Conservation (phyloP, 306 rosid genomes). For the Astragalus glycyphyllos region DNA sequence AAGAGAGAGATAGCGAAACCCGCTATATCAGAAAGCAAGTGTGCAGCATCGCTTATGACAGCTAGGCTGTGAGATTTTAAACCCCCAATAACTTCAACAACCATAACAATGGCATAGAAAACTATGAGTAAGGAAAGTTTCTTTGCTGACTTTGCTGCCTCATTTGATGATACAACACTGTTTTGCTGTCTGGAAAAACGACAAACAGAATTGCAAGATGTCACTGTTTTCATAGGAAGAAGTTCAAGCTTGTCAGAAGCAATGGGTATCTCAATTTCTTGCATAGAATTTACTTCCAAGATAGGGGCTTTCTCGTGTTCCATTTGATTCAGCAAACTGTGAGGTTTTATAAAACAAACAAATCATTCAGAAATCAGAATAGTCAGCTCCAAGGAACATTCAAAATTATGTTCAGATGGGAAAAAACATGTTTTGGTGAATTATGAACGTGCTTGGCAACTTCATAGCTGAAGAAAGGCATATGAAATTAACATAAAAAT, state of each 20-base stretch:
- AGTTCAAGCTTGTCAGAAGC: slow-evolving; percentile 43
- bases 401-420: not conserved
- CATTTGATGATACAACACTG: slow-evolving; percentile 53
- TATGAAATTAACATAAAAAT: slow-evolving; percentile 21
- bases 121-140: slow-evolving; percentile 70
- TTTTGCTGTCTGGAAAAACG: slow-evolving; percentile 60
- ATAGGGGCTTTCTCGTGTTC: slow-evolving; percentile 52
- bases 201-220: slow-evolving; percentile 57
- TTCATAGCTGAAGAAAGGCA: slow-evolving; percentile 31
- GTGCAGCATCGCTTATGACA: slow-evolving; percentile 87
- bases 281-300: slow-evolving; percentile 43
- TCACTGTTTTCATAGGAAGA: slow-evolving; percentile 39
- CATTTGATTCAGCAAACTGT: slow-evolving; percentile 54
- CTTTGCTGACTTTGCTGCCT: slow-evolving; percentile 62
- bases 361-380: slow-evolving; percentile 26
- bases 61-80: slow-evolving; percentile 85
- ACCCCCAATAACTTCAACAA: slow-evolving; percentile 83
- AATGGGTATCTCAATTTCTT: slow-evolving; percentile 56
- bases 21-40: slow-evolving; percentile 81
- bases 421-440: slow-evolving; percentile 23
- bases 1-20: slow-evolving; percentile 85
- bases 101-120: slow-evolving; percentile 67
- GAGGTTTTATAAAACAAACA: slow-evolving; percentile 22
- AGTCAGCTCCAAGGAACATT: slow-evolving; percentile 13
- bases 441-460: not conserved